Evolutionary conservation across 345 rosid species (phyloP), one percentile per base, ranked within the genome.

Genomic region (Trapa incisa): DNA sequence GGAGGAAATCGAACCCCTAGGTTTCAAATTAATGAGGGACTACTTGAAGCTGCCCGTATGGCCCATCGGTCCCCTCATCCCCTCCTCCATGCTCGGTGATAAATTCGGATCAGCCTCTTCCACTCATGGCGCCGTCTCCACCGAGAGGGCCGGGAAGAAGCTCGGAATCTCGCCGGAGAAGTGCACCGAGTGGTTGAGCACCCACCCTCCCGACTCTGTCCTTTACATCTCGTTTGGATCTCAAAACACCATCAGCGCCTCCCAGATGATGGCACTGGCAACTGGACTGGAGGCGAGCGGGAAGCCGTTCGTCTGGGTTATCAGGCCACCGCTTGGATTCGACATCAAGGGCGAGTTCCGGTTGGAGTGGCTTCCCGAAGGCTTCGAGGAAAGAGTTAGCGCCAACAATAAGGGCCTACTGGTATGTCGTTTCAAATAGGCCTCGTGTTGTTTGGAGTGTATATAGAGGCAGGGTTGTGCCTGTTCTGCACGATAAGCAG

Each of bases 201-300:
- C 43, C 5, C 76, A 77, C 2, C 5, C 37, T 13, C 67, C 60
- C 5, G 71, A 33, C 65, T 78, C 84, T 2, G 90, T 85, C 38
- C 69, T 83, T 0, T 78, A 83, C 70, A 65, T 83, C 22, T 76
- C 82, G 0, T 85, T 83, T 64, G 90, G 90, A 3, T 85, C 86
- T 0, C 87, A 81, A 48, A 83, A 80, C 70, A 83, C 82, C 0
- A 69, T 80, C 0, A 77, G 63, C 53, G 67, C 78, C 4, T 52
- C 79, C 2, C 80, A 85, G 22, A 83, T 74, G 87, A 85, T 72
- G 78, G 81, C 73, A 47, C 57, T 85, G 4, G 87, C 87, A 0
- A 61, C 16, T 3, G 90, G 84, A 0, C 64, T 85, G 57, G 87
- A 85, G 56, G 70, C 65, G 13, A 78, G 83, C 16, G 41, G 35